phyloP scores from a whole-genome alignment of 768 basidiomycete genomes.

The Lentinula boryana region DNA sequence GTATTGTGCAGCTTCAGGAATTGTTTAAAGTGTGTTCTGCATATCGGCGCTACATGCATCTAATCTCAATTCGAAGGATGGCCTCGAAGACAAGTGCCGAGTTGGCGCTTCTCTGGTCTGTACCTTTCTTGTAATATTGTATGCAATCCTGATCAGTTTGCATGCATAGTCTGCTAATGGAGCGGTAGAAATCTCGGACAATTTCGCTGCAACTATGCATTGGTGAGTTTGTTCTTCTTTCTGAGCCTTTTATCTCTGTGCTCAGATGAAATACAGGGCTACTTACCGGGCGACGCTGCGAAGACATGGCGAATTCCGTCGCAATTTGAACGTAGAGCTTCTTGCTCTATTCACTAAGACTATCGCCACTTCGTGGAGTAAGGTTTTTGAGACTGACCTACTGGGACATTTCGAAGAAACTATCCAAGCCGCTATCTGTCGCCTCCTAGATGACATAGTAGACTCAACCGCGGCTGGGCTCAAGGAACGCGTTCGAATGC shows the following conservation, averaged over 20 bases:
- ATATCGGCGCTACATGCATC: neutral
- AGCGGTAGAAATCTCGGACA: conserved; percentile 42
- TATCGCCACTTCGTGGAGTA: conserved; percentile 52
- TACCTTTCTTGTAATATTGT: conserved; percentile 1
- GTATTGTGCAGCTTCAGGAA: conserved; percentile 39
- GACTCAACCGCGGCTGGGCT: conserved; percentile 43
- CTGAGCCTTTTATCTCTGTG: neutral
- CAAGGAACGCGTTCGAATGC: conserved; percentile 43
- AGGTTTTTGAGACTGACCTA: conserved; percentile 55
- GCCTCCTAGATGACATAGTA: conserved; percentile 46
- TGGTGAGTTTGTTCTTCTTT: conserved; percentile 40
- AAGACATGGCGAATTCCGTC: conserved; percentile 48
- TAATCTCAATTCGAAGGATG: conserved; percentile 35
- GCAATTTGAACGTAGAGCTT: conserved; percentile 57
- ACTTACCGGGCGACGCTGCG: conserved; percentile 33
- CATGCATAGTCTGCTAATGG: conserved; percentile 29
- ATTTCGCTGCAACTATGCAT: conserved; percentile 49
- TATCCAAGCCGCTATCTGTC: conserved; percentile 29
- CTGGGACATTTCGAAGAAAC: conserved; percentile 41
- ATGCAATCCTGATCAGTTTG: neutral
- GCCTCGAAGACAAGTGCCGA: conserved; percentile 53
- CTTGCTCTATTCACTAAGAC: conserved; percentile 51
- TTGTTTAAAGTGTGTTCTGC: conserved; percentile 2
- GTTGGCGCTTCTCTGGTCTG: conserved; percentile 44
- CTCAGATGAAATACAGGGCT: neutral